Evolutionary conservation across 2,329 filamentous ascomycete genomes (phyloP).

Genomic region (Madurella fahalii): DNA sequence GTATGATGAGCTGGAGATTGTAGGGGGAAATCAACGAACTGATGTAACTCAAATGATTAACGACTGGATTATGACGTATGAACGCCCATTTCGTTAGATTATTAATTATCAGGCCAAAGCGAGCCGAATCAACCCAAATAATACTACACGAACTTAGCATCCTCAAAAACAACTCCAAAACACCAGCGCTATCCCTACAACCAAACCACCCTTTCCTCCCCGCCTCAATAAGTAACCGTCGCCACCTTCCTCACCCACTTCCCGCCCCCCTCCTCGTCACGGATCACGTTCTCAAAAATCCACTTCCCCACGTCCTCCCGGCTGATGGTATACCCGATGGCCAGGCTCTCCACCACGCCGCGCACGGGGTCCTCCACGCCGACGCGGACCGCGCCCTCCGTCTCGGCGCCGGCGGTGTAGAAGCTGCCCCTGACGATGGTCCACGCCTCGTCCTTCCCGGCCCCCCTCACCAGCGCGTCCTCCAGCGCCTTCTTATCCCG

Average conservation of each 20-base stretch:
- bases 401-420: slow-evolving; percentile 28
- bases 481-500: slow-evolving; percentile 45
- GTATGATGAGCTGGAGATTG: no score
- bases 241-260: slow-evolving; percentile 36
- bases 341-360: slow-evolving; percentile 30
- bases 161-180: background rate
- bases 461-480: slow-evolving; percentile 28
- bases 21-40: no score
- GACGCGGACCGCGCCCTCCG: slow-evolving; percentile 31
- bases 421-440: slow-evolving; percentile 33
- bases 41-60: no score
- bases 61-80: no score
- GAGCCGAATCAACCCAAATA: no score
- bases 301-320: slow-evolving; percentile 46
- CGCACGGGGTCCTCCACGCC: slow-evolving; percentile 38
- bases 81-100: no score
- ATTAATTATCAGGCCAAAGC: no score
- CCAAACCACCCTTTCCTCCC: no score
- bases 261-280: slow-evolving; percentile 12
- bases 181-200: no score
- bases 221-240: slow-evolving; percentile 34
- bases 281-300: slow-evolving; percentile 40
- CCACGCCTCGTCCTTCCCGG: slow-evolving; percentile 25
- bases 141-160: no score
- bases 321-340: slow-evolving; percentile 45